Percentiles rank a stretch among this genome's conserved stretches.
Evolutionary conservation across 306 rosid species (phyloP).

Genomic region (Malus sieversii): DNA sequence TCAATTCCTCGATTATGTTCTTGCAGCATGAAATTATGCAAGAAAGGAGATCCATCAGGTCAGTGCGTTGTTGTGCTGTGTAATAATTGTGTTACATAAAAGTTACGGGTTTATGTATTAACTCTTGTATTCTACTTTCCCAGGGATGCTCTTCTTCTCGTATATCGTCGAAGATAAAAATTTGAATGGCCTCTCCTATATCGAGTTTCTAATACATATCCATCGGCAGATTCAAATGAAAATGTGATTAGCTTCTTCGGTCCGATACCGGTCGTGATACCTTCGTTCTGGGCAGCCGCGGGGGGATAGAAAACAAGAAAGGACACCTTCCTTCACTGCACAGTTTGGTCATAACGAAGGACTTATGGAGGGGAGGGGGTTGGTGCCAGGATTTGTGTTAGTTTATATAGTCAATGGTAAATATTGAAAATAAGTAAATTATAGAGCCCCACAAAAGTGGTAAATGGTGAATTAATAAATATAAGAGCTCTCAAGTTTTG

Average conservation of each 20-base stretch:
- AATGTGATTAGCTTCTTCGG: conserved; percentile 28
- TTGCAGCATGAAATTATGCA: conserved; percentile 73
- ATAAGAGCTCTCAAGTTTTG: too few species aligned
- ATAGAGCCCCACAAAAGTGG: too few species aligned
- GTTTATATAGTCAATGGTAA: neutral
- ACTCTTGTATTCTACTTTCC: conserved; percentile 1
- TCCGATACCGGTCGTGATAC: too few species aligned
- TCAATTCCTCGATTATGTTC: neutral
- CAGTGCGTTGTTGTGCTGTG: conserved; percentile 22
- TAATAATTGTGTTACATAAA: neutral
- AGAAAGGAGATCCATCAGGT: conserved; percentile 86
- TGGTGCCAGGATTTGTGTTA: neutral
- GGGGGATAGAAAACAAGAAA: neutral
- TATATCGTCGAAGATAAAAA: conserved; percentile 77
- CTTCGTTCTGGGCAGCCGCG: neutral
- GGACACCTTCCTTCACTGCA: neutral
- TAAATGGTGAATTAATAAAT: too few species aligned
- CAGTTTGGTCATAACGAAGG: neutral
- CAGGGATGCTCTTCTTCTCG: conserved; percentile 74
- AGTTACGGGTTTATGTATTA: neutral
- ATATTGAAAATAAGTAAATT: neutral
- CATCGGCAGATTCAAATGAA: conserved; percentile 83
- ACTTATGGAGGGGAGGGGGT: neutral
- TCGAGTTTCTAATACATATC: conserved; percentile 74
- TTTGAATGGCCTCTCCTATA: conserved; percentile 63